These are phyloP conservation scores for Pisolithus marmoratus DNA, from an alignment of 768 basidiomycete species.

Conservation along the genomic window DNA sequence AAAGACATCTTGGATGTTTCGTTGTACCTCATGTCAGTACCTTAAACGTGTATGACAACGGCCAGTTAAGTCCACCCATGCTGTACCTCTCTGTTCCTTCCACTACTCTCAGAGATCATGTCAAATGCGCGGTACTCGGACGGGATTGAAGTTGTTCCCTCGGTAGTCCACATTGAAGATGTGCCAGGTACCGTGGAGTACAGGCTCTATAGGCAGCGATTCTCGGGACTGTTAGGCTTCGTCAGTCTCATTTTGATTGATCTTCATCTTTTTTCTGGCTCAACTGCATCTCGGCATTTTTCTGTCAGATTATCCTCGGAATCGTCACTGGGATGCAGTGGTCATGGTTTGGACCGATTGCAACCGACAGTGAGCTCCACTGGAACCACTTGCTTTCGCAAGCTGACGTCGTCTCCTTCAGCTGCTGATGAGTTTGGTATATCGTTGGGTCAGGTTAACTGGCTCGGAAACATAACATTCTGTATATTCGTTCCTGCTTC, in stretches of 20 bases:
- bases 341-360: constrained; percentile 85
- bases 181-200: constrained; percentile 28
- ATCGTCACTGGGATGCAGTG: constrained; percentile 59
- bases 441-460: constrained; percentile 62
- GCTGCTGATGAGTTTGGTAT: constrained; percentile 56
- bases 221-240: constrained; percentile 57
- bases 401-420: constrained; percentile 20
- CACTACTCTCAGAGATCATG: not conserved
- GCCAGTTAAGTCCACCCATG: too few relatives aligned
- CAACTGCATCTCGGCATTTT: not conserved
- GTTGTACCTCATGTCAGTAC: too few relatives aligned
- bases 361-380: constrained; percentile 50
- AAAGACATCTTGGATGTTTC: too few relatives aligned
- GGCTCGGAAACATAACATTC: constrained; percentile 66
- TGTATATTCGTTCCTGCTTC: constrained; percentile 56
- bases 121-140: not conserved
- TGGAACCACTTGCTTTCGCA: not conserved
- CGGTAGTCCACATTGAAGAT: not conserved
- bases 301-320: constrained; percentile 51
- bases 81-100: too few relatives aligned
- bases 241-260: constrained; percentile 27
- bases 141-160: not conserved
- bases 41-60: too few relatives aligned
- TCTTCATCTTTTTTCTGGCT: not conserved
- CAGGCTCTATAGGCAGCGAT: constrained; percentile 65